Conservation (phyloP, 768 basidiomycete species). For the Naganishia friedmannii region DNA sequence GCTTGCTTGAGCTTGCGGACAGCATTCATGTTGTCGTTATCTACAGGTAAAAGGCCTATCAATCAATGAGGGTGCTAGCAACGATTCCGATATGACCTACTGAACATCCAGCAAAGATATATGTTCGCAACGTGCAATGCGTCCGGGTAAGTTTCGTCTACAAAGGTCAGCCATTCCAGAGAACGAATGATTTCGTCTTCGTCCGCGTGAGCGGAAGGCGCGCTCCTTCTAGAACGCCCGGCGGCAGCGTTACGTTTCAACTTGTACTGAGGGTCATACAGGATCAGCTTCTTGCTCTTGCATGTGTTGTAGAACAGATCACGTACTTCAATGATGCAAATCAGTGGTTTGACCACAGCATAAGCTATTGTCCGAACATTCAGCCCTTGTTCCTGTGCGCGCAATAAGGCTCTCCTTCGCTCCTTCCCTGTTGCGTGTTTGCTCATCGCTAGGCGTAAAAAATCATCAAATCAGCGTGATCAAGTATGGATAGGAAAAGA, state of each 20-base stretch:
- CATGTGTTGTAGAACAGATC: not conserved
- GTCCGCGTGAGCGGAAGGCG: constrained; percentile 39
- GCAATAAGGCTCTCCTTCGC: constrained; percentile 66
- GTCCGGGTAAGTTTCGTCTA: constrained; percentile 67
- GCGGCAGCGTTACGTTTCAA: not conserved
- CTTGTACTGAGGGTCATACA: not conserved
- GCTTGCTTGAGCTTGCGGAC: constrained; percentile 54
- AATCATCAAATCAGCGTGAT: not conserved
- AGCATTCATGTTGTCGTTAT: constrained; percentile 68
- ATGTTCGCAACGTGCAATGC: constrained; percentile 85
- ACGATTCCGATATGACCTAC: constrained; percentile 56
- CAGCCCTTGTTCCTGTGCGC: constrained; percentile 78
- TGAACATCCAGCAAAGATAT: constrained; percentile 82
- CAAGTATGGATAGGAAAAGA: not conserved
- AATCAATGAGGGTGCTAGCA: not conserved
- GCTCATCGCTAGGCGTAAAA: not conserved
- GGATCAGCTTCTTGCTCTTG: not conserved
- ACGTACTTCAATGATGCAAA: constrained; percentile 23
- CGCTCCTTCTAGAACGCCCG: constrained; percentile 35
- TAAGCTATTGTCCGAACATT: constrained; percentile 59
- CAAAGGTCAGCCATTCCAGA: constrained; percentile 88
- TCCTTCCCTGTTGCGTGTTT: constrained; percentile 56
- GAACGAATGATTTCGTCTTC: constrained; percentile 66
- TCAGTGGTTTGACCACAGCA: constrained; percentile 1
- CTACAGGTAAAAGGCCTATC: constrained; percentile 51